Percentiles rank a stretch among this genome's conserved stretches.
Conservation (phyloP, 2,329 filamentous ascomycete species). For the Pseudogymnoascus sp. region DNA sequence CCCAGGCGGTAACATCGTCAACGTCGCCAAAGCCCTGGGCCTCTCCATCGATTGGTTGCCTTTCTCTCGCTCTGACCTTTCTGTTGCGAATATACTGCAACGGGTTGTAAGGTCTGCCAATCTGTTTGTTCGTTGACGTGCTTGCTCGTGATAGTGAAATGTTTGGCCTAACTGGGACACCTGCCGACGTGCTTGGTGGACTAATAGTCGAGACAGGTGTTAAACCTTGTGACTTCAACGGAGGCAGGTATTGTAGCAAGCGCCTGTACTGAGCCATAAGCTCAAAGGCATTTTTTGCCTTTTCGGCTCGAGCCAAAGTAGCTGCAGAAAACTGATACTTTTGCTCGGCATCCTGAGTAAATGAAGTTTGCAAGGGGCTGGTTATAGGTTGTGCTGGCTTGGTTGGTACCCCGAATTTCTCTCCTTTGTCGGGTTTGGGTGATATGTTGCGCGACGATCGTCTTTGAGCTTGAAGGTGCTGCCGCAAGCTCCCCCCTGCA, state of each 20-base stretch:
- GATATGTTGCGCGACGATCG: conserved; percentile 52
- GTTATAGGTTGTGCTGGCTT: conserved; percentile 8
- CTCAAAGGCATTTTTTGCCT: conserved; percentile 77
- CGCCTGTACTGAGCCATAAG: conserved; percentile 76
- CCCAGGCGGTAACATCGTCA: conserved; percentile 63
- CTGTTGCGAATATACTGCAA: conserved; percentile 88
- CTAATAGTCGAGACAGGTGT: conserved; percentile 30
- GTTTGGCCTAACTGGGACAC: conserved; percentile 31
- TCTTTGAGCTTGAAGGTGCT: conserved; percentile 65
- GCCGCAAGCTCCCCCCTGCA: conserved; percentile 50
- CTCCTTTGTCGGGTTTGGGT: conserved; percentile 42
- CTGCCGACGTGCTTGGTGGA: conserved; percentile 30
- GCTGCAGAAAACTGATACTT: conserved; percentile 65
- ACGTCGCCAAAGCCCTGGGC: conserved; percentile 70
- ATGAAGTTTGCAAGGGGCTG: conserved; percentile 40
- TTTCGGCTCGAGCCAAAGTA: conserved; percentile 73
- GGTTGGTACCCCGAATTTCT: conserved; percentile 13
- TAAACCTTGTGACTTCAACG: conserved; percentile 44
- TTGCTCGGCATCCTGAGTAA: conserved; percentile 43
- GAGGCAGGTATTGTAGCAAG: conserved; percentile 69
- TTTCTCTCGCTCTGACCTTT: conserved; percentile 71
- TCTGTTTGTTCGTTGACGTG: conserved; percentile 31
- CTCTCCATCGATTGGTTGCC: conserved; percentile 64
- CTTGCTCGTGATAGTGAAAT: conserved; percentile 30
- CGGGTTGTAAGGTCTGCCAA: conserved; percentile 77